Base-by-base conservation (phyloP, 1,284 basidiomycete species). In the Mycosarcoma maydis region DNA sequence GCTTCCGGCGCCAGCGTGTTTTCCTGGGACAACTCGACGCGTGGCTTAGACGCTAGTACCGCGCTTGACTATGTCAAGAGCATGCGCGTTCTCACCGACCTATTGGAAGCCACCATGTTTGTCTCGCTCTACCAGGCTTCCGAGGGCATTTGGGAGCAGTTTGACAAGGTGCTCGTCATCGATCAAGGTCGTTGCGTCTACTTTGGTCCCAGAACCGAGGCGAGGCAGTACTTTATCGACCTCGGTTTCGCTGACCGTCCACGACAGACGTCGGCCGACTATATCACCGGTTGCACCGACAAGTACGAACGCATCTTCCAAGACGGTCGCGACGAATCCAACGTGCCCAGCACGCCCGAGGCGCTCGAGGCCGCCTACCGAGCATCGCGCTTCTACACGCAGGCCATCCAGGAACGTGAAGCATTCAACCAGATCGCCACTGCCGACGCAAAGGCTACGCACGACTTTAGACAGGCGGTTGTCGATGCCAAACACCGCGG, bases 21-120 rank as follows among this genome's bases (percentile, higher is more conserved):
- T 37, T 84, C 86, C 13, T 92, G 90, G 90, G 90, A 92, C 82
- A 90, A 90, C 42, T 62, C 74, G 20, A 61, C 73, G 19, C 86
- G 91, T 41, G 92, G 93, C 60, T 86, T 96, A 37, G 92, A 95
- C 74, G 90, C 92, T 2, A 89, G 85, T 19, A 94, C 91, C 7
- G 92, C 92, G 0, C 85, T 94, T 32, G 90, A 91, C 78, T 92
- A 89, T 68, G 87, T 85, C 62, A 89, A 88, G 81, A 86, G 87
- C 57, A 83, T 94, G 66, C 86, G 92, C 19, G 84, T 90, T 14
- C 87, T 90, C 85, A 90, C 91, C 6, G 90, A 94, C 77, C 83
- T 92, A 17, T 84, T 89, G 9, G 87, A 87, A 6, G 88, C 89
- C 76, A 89, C 91, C 14, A 90, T 89, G 17, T 89, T 94, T 75